Evolutionary conservation across 1,284 basidiomycete species (phyloP), one percentile per base, ranked within the genome.

Genomic region (Ganoderma leucocontextum): DNA sequence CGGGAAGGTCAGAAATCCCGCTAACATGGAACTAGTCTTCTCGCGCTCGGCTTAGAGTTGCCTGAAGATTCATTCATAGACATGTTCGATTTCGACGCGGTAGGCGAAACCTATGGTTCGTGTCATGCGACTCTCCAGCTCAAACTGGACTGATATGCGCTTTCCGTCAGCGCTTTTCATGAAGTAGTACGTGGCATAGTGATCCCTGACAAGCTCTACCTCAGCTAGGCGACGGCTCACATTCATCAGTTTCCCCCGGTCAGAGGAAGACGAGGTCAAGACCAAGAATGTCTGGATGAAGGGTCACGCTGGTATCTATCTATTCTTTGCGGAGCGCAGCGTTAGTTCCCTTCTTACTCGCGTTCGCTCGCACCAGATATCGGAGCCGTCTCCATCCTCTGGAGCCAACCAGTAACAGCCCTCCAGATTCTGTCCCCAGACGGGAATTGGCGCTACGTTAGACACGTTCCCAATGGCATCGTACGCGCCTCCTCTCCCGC

Each of bases 271-370:
- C 49, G 87, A 88, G 69, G 64, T 70, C n/a, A 85, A 83, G 71
- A 82, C 86, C 0, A 85, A 86, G 62, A 82, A 86, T 58, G 85
- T 89, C n/a, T 89, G 86, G 87, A 76, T 89, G 22, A 88, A 89
- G 73, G 88, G 88, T 0, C 60, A 67, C 55, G 64, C 70, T 6
- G 69, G 69, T 70, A 29, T 10, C 44, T 70, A 29, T 10, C 44
- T 6, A 41, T 5, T 12, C 9, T 8, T n/a, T 1, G 13, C 19
- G 3, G 15, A n/a, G 8, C 52, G 9, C 17, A 5, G 7, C 47
- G 41, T 25, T 13, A 17, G 19, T 17, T 19, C 15, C 0, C 15
- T 44, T 13, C 42, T 44, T 17, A 44, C 42, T 0, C 42, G 42
- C 42, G 15, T 17, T 17, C 6, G 42, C 17, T 3, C 17, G 42